Base-by-base conservation (phyloP, 805 yeast species). In the Wickerhamomyces alni region DNA sequence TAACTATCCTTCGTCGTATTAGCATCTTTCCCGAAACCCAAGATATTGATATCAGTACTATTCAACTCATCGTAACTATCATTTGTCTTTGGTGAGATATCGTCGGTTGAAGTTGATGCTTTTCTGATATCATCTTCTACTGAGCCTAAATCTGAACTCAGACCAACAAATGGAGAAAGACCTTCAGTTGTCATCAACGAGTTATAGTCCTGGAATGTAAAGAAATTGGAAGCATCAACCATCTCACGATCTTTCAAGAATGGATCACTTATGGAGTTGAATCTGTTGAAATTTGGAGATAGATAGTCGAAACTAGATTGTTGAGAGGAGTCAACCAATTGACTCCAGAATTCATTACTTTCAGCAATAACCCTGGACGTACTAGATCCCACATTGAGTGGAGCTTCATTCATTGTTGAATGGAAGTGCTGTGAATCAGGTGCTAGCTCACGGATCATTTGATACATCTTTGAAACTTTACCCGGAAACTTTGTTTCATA, bases 221-320 rank as follows among this genome's bases (percentile, higher is more conserved):
- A 38, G 13, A 32, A 16, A 17, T 19, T 28, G 2, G 41, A 16
- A 4, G 31, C 38, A 29, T 5, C 32, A 11, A 16, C 21, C 5
- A 19, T 18, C 6, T 39, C 30, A 8, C 19, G 32, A 3, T 37
- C 41, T 26, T 39, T 45, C 29, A 49, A 43, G 31, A 44, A 57
- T 13, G 59, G 61, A 40, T 57, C 61, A 8, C 41, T 43, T 29
- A 50, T 27, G 13, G 35, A 28, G n/a, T 48, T 45, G 26, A 44
- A 50, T 35, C 37, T 50, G 13, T 36, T 35, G 15, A 51, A 36
- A 22, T 54, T 43, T 17, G 63, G 58, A 8, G 49, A 43, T 19
- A 59, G 42, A 35, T 56, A 59, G 32, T 60, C 63, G 36, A 54
- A 54, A 21, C 43, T 51, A 7, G 56, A 46, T 30, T 56, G 59